Evolutionary conservation across 1,284 basidiomycete genomes (phyloP).

Genomic region (Naganishia sp.): DNA sequence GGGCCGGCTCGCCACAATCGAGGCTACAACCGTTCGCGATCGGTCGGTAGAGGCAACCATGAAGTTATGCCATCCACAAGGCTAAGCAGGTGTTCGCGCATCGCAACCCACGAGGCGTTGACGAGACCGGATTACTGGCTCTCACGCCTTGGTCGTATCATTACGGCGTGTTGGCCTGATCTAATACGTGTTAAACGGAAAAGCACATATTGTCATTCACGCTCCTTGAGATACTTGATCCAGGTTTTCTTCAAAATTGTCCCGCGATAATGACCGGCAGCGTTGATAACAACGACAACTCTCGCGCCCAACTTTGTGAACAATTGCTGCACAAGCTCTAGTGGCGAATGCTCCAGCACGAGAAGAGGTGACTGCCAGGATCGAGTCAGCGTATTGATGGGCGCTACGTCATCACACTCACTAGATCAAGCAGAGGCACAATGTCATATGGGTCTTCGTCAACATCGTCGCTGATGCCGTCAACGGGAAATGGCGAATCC

Average conservation of each 20-base stretch:
- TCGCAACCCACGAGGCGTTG: too few relatives aligned
- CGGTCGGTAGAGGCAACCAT: too few relatives aligned
- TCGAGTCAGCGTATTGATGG: background rate
- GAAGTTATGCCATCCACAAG: too few relatives aligned
- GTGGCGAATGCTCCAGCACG: slow-evolving; percentile 65
- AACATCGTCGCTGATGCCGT: slow-evolving; percentile 48
- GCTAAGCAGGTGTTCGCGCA: too few relatives aligned
- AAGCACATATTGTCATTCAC: slow-evolving; percentile 55
- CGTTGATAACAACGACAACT: slow-evolving; percentile 81
- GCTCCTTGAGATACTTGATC: slow-evolving; percentile 74
- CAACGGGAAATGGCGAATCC: slow-evolving; percentile 37
- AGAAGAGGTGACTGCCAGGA: slow-evolving; percentile 31
- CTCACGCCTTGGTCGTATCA: too few relatives aligned
- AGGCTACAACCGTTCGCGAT: too few relatives aligned
- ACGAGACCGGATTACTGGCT: too few relatives aligned
- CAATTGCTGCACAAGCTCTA: slow-evolving; percentile 86
- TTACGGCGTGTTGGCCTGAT: too few relatives aligned
- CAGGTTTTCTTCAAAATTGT: slow-evolving; percentile 91
- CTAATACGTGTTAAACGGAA: background rate
- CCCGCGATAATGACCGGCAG: slow-evolving; percentile 81
- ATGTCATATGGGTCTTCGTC: slow-evolving; percentile 74
- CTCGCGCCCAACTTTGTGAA: slow-evolving; percentile 90
- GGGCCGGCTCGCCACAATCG: too few relatives aligned
- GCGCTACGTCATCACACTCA: slow-evolving; percentile 49
- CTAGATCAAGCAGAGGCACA: slow-evolving; percentile 85